A percentile compares a stretch with the other conserved stretches of the same genome.
phyloP scores from a whole-genome alignment of 2,329 filamentous ascomycete genomes.

The Immersiporthe knoxdaviesiana region DNA sequence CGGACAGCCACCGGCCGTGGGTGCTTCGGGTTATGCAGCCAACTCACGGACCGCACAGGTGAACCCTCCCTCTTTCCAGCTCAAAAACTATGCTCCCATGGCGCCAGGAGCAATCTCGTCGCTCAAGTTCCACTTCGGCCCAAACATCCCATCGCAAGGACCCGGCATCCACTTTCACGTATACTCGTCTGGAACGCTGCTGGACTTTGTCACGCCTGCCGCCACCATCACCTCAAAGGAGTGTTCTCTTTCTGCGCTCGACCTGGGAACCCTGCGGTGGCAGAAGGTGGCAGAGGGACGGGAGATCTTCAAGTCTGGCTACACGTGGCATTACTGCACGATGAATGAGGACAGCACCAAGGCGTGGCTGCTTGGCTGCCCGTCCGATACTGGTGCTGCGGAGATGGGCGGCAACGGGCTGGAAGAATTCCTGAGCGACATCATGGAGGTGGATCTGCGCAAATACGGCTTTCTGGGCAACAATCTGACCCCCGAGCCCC shows the following conservation, averaged over 20 bases:
- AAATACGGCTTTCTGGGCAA: conserved; percentile 90
- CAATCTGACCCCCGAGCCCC: conserved; percentile 62
- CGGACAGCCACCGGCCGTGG: conserved; percentile 54
- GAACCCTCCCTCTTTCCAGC: conserved; percentile 66
- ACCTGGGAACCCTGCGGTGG: conserved; percentile 87
- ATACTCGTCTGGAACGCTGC: conserved; percentile 87
- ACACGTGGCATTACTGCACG: conserved; percentile 97
- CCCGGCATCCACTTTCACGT: conserved; percentile 94
- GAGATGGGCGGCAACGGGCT: conserved; percentile 71
- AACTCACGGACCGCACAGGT: conserved; percentile 70
- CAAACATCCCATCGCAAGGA: conserved; percentile 83
- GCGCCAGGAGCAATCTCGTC: conserved; percentile 89
- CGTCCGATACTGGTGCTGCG: conserved; percentile 69
- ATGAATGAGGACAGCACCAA: conserved; percentile 95
- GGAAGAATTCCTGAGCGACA: conserved; percentile 89
- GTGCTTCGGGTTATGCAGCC: conserved; percentile 66
- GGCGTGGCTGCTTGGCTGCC: conserved; percentile 94
- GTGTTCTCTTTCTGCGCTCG: conserved; percentile 87
- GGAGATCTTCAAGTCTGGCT: conserved; percentile 89
- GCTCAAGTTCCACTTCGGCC: conserved; percentile 85
- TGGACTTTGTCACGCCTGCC: conserved; percentile 93
- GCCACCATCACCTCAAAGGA: conserved; percentile 84
- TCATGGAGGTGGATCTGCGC: conserved; percentile 90
- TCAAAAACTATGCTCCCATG: conserved; percentile 76
- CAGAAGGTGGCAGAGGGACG: conserved; percentile 92